These are phyloP conservation scores for Macrophomina pseudophaseolina DNA, from an alignment of 2,329 filamentous ascomycete genomes.

Conservation along the genomic window DNA sequence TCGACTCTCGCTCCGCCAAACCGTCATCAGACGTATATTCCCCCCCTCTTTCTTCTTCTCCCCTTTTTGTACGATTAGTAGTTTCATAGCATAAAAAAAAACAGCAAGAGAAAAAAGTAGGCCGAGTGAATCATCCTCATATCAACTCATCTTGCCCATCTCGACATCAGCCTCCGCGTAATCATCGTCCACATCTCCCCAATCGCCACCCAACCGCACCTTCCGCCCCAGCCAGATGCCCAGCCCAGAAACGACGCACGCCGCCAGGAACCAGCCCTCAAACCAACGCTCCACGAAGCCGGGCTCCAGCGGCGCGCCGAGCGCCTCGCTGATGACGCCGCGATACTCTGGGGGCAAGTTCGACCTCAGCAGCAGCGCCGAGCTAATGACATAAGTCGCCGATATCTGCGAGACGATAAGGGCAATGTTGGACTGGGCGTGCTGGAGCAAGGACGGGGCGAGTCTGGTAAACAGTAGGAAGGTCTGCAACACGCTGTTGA, in stretches of 20 bases:
- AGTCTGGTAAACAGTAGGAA: conserved; percentile 80
- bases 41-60: no score
- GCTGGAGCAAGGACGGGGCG: conserved; percentile 72
- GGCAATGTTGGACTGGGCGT: conserved; percentile 77
- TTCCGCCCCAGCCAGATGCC: conserved; percentile 41
- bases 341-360: conserved; percentile 80
- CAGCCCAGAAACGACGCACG: conserved; percentile 29
- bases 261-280: conserved; percentile 78
- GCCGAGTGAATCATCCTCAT: neutral
- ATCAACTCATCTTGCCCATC: conserved; percentile 71
- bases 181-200: conserved; percentile 44
- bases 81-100: neutral
- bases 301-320: conserved; percentile 76
- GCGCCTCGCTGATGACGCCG: conserved; percentile 75
- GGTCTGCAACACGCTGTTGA: conserved; percentile 83
- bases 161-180: conserved; percentile 63
- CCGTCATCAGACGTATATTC: conserved; percentile 1
- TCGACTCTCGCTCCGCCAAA: neutral
- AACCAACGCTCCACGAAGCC: conserved; percentile 83
- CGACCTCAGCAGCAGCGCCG: conserved; percentile 75
- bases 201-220: conserved; percentile 52
- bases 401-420: conserved; percentile 80
- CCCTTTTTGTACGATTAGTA: conserved; percentile 5
- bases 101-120: neutral
- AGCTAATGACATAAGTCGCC: conserved; percentile 84